phyloP scores from a whole-genome alignment of 495 filamentous ascomycete genomes.

The Xylaria castorea region DNA sequence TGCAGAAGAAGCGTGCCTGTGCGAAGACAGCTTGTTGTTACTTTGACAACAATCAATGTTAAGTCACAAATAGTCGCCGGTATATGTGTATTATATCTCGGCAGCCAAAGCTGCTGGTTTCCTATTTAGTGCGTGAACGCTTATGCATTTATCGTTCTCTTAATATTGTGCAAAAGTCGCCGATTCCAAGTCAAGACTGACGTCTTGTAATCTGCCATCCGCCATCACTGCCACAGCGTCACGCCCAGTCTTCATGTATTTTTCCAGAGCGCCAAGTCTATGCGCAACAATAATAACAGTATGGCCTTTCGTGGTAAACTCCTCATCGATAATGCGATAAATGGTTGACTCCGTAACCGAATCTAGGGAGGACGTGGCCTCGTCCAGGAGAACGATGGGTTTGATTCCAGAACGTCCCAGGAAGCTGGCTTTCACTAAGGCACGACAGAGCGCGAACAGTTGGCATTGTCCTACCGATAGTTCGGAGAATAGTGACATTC shows the following conservation, averaged over 20 bases:
- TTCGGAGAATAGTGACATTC: neutral
- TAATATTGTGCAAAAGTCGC: too few relatives aligned
- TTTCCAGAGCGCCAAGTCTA: neutral
- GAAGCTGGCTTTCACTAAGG: slow-evolving; percentile 37
- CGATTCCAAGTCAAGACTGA: neutral
- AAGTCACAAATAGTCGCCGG: too few relatives aligned
- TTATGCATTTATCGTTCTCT: too few relatives aligned
- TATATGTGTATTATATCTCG: too few relatives aligned
- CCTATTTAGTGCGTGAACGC: too few relatives aligned
- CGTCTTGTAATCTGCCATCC: neutral
- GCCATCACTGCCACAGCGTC: neutral
- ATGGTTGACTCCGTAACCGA: slow-evolving; percentile 79
- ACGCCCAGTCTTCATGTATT: neutral
- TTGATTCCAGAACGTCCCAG: slow-evolving; percentile 65
- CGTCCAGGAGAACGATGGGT: slow-evolving; percentile 55
- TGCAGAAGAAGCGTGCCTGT: too few relatives aligned
- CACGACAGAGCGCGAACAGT: slow-evolving; percentile 28
- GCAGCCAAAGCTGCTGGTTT: too few relatives aligned
- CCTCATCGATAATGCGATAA: slow-evolving; percentile 63
- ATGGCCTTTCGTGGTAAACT: too few relatives aligned
- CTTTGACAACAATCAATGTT: too few relatives aligned
- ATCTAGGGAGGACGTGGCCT: slow-evolving; percentile 79
- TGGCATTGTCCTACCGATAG: slow-evolving; percentile 29
- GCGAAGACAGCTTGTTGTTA: too few relatives aligned
- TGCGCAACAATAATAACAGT: too few relatives aligned